A percentile compares a stretch with the other conserved stretches of the same genome.
phyloP scores from a whole-genome alignment of 345 rosid species.

The Litchi chinensis region DNA sequence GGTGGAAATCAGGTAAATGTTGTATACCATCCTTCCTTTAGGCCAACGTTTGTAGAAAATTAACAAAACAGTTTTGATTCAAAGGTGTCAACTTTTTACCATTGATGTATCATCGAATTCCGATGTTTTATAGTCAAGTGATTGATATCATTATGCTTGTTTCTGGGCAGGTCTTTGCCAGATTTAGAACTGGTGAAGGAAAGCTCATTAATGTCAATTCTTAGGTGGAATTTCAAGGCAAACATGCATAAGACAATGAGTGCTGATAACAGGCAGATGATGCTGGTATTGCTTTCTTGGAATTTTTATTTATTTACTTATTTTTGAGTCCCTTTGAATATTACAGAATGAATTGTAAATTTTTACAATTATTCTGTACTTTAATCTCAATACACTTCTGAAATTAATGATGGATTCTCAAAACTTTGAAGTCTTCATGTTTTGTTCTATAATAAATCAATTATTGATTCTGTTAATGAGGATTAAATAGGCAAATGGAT shows the following conservation, averaged over 20 bases:
- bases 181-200: constrained; percentile 51
- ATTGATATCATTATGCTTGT: constrained; percentile 11
- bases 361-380: constrained; percentile 1
- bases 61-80: not conserved
- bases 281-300: constrained; percentile 37
- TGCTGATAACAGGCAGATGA: constrained; percentile 41
- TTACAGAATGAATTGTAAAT: not conserved
- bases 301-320: not conserved
- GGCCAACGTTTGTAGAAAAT: not conserved
- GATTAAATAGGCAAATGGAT: constrained; percentile 46
- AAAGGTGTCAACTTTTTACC: constrained; percentile 6
- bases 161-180: constrained; percentile 48
- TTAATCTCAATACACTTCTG: not conserved
- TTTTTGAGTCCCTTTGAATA: not conserved
- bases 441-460: constrained; percentile 4
- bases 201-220: constrained; percentile 46
- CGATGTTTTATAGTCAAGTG: constrained; percentile 6
- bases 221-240: constrained; percentile 57
- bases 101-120: not conserved
- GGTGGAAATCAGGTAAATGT: constrained; percentile 45
- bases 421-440: not conserved
- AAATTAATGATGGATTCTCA: not conserved
- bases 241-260: constrained; percentile 55
- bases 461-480: constrained; percentile 2
- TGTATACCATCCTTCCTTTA: not conserved